A percentile compares a stretch with the other conserved stretches of the same genome.
Evolutionary conservation across 2,329 filamentous ascomycete species (phyloP).

Genomic region (Diatrype stigma): DNA sequence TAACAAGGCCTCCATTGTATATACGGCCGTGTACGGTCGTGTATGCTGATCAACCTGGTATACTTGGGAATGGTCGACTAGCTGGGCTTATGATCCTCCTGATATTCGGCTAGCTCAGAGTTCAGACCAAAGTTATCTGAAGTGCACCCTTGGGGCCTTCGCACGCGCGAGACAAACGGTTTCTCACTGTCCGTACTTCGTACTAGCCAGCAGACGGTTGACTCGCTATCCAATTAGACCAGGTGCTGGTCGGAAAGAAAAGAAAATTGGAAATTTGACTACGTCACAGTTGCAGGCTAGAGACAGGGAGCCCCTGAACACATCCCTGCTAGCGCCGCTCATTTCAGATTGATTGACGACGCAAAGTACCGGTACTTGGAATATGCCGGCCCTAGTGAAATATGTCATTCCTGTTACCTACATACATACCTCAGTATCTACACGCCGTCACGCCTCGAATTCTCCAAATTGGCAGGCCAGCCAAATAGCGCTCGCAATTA

Average conservation of each 20-base stretch:
- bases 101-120: no score
- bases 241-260: neutral
- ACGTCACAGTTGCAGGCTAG: neutral
- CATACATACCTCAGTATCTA: no score
- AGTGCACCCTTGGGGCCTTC: no score
- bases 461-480: no score
- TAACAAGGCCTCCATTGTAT: no score
- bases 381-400: neutral
- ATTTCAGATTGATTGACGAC: neutral
- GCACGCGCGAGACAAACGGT: neutral
- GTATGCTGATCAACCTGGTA: no score
- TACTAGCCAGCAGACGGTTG: neutral
- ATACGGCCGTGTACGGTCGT: no score
- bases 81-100: no score
- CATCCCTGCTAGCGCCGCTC: neutral
- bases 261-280: conserved; percentile 1
- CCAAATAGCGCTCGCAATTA: no score
- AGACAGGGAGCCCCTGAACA: neutral
- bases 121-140: no score
- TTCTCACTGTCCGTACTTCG: neutral
- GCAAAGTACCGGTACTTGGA: neutral
- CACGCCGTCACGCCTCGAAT: no score
- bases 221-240: neutral
- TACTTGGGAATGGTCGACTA: no score
- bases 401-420: neutral